A percentile compares a stretch with the other conserved stretches of the same genome.
Conservation (phyloP, 768 basidiomycete species). For the Boletus patriciae region DNA sequence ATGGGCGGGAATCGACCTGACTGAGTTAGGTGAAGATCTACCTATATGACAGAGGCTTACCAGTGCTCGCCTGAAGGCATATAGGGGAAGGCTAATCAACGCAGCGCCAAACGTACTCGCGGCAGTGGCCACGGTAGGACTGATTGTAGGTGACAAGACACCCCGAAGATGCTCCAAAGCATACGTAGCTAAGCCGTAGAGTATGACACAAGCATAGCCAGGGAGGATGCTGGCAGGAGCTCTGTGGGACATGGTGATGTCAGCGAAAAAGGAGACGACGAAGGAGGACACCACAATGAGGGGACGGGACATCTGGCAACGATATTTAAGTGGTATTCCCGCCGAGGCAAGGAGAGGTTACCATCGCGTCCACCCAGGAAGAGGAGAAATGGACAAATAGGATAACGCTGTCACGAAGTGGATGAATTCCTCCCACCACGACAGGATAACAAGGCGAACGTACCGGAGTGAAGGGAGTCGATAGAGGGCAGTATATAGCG, state of each 20-base stretch:
- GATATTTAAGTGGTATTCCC: neutral
- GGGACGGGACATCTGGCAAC: constrained; percentile 49
- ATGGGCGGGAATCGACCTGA: constrained; percentile 51
- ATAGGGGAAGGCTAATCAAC: constrained; percentile 62
- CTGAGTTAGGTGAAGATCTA: constrained; percentile 10
- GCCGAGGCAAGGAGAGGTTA: constrained; percentile 50
- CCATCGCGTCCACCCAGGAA: constrained; percentile 59
- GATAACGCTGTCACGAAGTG: constrained; percentile 51
- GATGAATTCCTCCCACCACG: neutral
- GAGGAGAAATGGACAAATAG: constrained; percentile 69
- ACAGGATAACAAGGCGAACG: constrained; percentile 17
- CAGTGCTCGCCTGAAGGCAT: constrained; percentile 56
- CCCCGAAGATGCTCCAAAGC: constrained; percentile 63
- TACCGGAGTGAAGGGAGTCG: constrained; percentile 68
- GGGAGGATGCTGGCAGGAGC: constrained; percentile 46
- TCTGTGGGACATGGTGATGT: constrained; percentile 45
- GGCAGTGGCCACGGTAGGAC: constrained; percentile 54
- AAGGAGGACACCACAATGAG: constrained; percentile 49
- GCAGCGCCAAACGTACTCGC: constrained; percentile 62
- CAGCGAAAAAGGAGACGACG: constrained; percentile 55
- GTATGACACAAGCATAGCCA: constrained; percentile 63
- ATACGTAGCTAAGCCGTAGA: constrained; percentile 59
- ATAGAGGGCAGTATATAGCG: constrained; percentile 66
- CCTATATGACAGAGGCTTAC: constrained; percentile 40
- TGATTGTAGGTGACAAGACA: constrained; percentile 57